Evolutionary conservation across 441 rosid genomes (phyloP).

Genomic region (Brassica hybrid): DNA sequence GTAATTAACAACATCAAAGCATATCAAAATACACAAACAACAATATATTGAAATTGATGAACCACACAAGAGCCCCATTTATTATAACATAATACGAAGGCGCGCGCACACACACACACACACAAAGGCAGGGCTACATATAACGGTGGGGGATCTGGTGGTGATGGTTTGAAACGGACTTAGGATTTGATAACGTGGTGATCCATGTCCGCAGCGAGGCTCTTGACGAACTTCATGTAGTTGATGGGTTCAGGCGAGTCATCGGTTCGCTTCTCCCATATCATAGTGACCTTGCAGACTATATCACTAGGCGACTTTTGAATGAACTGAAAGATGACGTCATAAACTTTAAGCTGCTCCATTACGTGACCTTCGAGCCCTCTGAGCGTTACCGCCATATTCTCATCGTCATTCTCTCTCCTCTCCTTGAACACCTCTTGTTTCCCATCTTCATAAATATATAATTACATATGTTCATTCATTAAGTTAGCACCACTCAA

Average conservation of each 20-base stretch:
- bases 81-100: background rate
- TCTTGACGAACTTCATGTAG: slow-evolving; percentile 40
- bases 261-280: slow-evolving; percentile 41
- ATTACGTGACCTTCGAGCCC: slow-evolving; percentile 42
- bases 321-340: slow-evolving; percentile 34
- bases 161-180: slow-evolving; percentile 11
- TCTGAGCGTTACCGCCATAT: slow-evolving; percentile 27
- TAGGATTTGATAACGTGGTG: slow-evolving; percentile 35
- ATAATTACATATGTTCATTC: background rate
- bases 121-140: slow-evolving; percentile 2
- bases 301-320: slow-evolving; percentile 28
- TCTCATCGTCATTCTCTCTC: slow-evolving; percentile 40
- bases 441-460: slow-evolving; percentile 35
- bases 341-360: slow-evolving; percentile 39
- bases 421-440: slow-evolving; percentile 40
- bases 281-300: slow-evolving; percentile 40
- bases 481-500: background rate
- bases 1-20: too few relatives aligned
- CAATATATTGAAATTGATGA: background rate
- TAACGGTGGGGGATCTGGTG: background rate
- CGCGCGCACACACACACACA: background rate
- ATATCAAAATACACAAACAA: too few relatives aligned
- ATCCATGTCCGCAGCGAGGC: slow-evolving; percentile 38
- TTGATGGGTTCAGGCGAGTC: slow-evolving; percentile 41
- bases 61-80: slow-evolving; percentile 8